Evolutionary conservation across 176 grass and related monocot genomes (phyloP), one percentile per base, ranked within the genome.

Genomic region (Aegilops speltoides): DNA sequence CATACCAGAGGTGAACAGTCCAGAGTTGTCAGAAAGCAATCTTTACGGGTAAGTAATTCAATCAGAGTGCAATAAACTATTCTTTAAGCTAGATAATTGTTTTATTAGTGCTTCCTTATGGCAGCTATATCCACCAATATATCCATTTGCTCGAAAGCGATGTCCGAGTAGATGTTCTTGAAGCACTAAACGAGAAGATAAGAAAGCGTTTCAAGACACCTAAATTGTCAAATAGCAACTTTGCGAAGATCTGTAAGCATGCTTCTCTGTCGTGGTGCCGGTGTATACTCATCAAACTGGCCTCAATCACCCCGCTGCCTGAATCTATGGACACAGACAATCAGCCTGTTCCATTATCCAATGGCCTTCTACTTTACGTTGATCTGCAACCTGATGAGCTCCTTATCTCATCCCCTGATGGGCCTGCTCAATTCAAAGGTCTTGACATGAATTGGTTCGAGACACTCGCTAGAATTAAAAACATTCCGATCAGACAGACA

Each of bases 401-500:
- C 68, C 91, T 96, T 63, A 86, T 99, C 60, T 88, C 89, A 80
- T 93, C 88, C 56, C 90, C 86, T 73, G 92, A 99, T 46, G 94
- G 90, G 28, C 85, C 88, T 84, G 81, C 89, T 84, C 93, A 93
- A 84, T 96, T 89, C 56, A 93, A 92, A 94, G 97, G 97, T 14
- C 92, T 99, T 62, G 97, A 96, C 73, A 99, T 99, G 94, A 96
- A 96, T 79, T 96, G 87, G 92, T 96, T 99, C 75, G 97, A 99
- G 77, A 93, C 85, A 68, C 78, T 99, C 5, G 91, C 79, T 76
- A 96, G 88, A 88, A 94, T 99, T 59, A 99, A 94, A 70, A 99
- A 94, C 68, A 84, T 98, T 65, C 92, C 84, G 6, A 91, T 99
- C 82, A 91, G 82, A 87, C 88, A 93, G 90, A 90, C 87, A 82